These are phyloP conservation scores for Coprinopsis cinerea DNA, from an alignment of 768 basidiomycete genomes.

Conservation along the genomic window DNA sequence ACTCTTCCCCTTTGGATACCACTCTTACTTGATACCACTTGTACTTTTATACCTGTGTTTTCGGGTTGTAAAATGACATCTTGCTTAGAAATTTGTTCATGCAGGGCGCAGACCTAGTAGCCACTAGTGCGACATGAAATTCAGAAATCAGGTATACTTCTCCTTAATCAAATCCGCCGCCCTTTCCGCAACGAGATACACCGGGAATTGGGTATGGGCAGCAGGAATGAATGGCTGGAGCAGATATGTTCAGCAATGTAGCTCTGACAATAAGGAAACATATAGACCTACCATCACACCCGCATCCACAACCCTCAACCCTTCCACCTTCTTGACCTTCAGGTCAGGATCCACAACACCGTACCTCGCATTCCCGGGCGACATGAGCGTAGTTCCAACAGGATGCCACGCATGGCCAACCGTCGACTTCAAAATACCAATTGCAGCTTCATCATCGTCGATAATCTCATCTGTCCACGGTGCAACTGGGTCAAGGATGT, in stretches of 20 bases:
- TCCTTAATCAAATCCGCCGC: slow-evolving; percentile 11
- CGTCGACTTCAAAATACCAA: slow-evolving; percentile 16
- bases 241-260: not conserved
- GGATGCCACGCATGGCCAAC: slow-evolving; percentile 24
- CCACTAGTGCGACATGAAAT: too few species aligned
- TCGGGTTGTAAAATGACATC: too few species aligned
- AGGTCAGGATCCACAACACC: slow-evolving; percentile 36
- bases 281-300: slow-evolving; percentile 25
- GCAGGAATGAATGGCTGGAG: slow-evolving; percentile 13
- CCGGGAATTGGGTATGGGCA: slow-evolving; percentile 12
- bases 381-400: slow-evolving; percentile 28
- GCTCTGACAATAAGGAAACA: not conserved
- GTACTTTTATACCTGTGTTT: too few species aligned
- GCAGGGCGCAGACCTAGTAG: too few species aligned
- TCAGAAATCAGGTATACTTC: not conserved
- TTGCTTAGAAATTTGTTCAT: too few species aligned
- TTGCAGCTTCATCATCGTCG: slow-evolving; percentile 9
- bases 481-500: slow-evolving; percentile 6
- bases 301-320: slow-evolving; percentile 34
- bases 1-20: too few species aligned
- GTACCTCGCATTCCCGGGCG: slow-evolving; percentile 16
- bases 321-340: slow-evolving; percentile 27
- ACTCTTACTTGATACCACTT: too few species aligned
- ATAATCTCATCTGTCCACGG: slow-evolving; percentile 9
- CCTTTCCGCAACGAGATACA: slow-evolving; percentile 15